A percentile compares a stretch with the other conserved stretches of the same genome.
These are phyloP conservation scores for Sclerotinia subarctica DNA, from an alignment of 2,329 filamentous ascomycete genomes.

Conservation along the genomic window DNA sequence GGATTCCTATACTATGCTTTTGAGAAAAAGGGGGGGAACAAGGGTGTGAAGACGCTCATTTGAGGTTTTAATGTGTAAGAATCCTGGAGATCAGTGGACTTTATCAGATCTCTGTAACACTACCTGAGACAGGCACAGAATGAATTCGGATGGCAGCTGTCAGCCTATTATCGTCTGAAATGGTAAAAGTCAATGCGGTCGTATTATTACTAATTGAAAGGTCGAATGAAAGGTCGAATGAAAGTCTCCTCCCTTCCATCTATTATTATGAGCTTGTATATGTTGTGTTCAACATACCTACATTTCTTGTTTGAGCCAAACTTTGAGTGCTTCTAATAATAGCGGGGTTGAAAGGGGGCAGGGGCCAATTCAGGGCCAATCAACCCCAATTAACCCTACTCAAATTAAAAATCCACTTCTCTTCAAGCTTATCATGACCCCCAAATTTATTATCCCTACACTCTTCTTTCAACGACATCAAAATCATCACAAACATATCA, in stretches of 20 bases:
- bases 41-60: neutral
- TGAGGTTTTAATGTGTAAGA: neutral
- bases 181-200: no score
- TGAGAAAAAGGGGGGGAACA: neutral
- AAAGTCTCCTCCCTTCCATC: no score
- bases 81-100: neutral
- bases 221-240: neutral
- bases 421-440: no score
- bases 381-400: neutral
- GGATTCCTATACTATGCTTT: neutral
- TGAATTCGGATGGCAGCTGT: no score
- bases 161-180: no score
- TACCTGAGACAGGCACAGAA: neutral
- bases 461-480: neutral
- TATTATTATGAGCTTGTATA: neutral
- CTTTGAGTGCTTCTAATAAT: neutral
- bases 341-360: neutral
- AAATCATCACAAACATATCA: neutral
- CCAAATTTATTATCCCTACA: neutral
- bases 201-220: no score
- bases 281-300: neutral
- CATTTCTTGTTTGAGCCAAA: constrained; percentile 8
- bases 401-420: neutral
- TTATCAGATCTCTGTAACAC: constrained; percentile 4
- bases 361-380: neutral